Evolutionary conservation across 2,329 filamentous ascomycete species (phyloP).

Genomic region (Aspergillus flavus): DNA sequence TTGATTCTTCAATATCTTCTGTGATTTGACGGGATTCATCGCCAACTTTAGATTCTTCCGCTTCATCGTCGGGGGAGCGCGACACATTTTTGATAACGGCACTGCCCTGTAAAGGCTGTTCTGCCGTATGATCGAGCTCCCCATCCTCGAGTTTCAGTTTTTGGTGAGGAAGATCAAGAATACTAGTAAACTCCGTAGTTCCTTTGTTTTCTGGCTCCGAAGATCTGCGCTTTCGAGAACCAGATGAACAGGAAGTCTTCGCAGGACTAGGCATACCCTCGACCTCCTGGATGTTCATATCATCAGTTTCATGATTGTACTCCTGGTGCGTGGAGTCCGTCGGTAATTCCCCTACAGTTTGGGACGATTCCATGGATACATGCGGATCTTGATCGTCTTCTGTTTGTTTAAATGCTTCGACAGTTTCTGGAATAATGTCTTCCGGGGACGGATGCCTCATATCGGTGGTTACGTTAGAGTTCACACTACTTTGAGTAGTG

Average conservation of each 20-base stretch:
- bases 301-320: slow-evolving; percentile 7
- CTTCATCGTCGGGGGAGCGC: slow-evolving; percentile 20
- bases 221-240: slow-evolving; percentile 31
- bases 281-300: not conserved
- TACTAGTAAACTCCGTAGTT: slow-evolving; percentile 18
- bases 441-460: slow-evolving; percentile 21
- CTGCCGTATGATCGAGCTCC: slow-evolving; percentile 24
- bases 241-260: slow-evolving; percentile 20
- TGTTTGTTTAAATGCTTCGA: slow-evolving; percentile 8
- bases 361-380: not conserved
- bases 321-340: slow-evolving; percentile 14
- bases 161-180: slow-evolving; percentile 25
- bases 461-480: slow-evolving; percentile 1
- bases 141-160: slow-evolving; percentile 36
- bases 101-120: slow-evolving; percentile 27
- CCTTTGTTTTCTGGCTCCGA: slow-evolving; percentile 24
- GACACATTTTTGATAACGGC: slow-evolving; percentile 23
- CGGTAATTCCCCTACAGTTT: slow-evolving; percentile 10
- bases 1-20: slow-evolving; percentile 27
- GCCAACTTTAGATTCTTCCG: slow-evolving; percentile 16
- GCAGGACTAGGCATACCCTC: slow-evolving; percentile 10
- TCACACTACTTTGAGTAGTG: slow-evolving; percentile 3
- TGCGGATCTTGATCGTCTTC: slow-evolving; percentile 6
- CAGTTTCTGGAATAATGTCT: slow-evolving; percentile 13
- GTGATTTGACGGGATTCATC: slow-evolving; percentile 25